A percentile compares a stretch with the other conserved stretches of the same genome.
phyloP scores from a whole-genome alignment of 176 grass and related monocot genomes.

The Cymbopogon citratus region DNA sequence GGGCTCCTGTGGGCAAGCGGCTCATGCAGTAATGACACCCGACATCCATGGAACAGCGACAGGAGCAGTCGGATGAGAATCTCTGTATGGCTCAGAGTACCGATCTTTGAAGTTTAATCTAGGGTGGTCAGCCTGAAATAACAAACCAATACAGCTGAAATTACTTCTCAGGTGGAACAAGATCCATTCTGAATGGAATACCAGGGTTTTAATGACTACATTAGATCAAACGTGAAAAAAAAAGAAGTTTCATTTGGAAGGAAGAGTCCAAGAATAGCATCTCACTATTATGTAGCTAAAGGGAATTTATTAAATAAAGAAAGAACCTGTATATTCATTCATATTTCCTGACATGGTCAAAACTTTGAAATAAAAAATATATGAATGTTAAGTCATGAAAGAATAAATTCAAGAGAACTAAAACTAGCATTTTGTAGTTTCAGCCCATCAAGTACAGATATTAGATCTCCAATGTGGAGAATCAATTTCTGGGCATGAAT shows the following conservation, averaged over 20 bases:
- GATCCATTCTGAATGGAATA: not conserved
- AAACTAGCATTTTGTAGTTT: not conserved
- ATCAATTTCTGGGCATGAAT: not conserved
- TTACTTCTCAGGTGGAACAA: not conserved
- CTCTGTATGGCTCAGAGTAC: conserved; percentile 72
- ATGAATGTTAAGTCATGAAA: not conserved
- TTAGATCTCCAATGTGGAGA: not conserved
- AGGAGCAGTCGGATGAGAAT: conserved; percentile 60
- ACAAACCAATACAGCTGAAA: not conserved
- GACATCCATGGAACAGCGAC: conserved; percentile 71
- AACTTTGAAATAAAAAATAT: not conserved
- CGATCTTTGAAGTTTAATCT: conserved; percentile 60
- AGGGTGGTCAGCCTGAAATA: conserved; percentile 51
- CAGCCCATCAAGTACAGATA: not conserved
- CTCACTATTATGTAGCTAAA: not conserved
- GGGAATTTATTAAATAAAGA: not conserved
- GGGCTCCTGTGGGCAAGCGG: not conserved
- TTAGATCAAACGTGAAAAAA: not conserved
- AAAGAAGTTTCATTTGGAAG: not conserved
- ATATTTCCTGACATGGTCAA: not conserved
- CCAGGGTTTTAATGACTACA: not conserved
- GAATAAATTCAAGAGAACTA: not conserved
- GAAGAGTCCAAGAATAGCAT: not conserved
- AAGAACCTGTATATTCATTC: not conserved
- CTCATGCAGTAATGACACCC: conserved; percentile 44